A percentile compares a stretch with the other conserved stretches of the same genome.
Evolutionary conservation across 23 red algal genomes (phyloP).

Genomic region (Gracilaria gracilis): DNA sequence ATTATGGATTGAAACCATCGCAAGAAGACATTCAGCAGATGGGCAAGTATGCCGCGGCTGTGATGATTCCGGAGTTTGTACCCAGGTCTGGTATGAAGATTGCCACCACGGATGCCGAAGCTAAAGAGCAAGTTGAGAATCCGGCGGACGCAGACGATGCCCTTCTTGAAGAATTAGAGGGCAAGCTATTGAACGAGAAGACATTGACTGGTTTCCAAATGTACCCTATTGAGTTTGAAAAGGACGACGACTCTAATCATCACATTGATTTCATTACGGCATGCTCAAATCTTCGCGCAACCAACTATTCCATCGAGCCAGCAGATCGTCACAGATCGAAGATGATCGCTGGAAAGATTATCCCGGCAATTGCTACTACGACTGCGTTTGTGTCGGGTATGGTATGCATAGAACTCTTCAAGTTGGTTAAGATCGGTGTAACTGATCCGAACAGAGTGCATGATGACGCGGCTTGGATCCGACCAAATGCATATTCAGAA

Average conservation of each 20-base stretch:
- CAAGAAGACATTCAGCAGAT: slow-evolving; percentile 64
- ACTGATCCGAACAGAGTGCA: slow-evolving; percentile 57
- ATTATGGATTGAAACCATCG: slow-evolving; percentile 75
- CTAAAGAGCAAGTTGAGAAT: slow-evolving; percentile 72
- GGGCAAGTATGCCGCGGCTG: slow-evolving; percentile 54
- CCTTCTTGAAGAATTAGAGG: slow-evolving; percentile 78
- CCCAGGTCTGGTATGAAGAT: slow-evolving; percentile 89
- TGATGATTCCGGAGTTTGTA: slow-evolving; percentile 92
- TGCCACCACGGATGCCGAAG: slow-evolving; percentile 98
- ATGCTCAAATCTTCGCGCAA: slow-evolving; percentile 91
- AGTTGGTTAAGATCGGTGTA: slow-evolving; percentile 86
- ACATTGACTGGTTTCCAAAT: slow-evolving; percentile 74
- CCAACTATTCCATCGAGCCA: slow-evolving; percentile 93
- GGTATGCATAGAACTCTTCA: slow-evolving; percentile 94
- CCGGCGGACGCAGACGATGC: slow-evolving; percentile 82
- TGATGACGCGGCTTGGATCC: slow-evolving; percentile 76
- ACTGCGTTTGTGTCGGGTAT: slow-evolving; percentile 95
- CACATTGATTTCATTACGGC: slow-evolving; percentile 99
- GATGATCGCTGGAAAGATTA: slow-evolving; percentile 97
- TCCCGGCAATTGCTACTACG: slow-evolving; percentile 98
- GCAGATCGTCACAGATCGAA: slow-evolving; percentile 93
- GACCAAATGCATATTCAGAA: slow-evolving; percentile 56
- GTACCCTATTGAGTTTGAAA: slow-evolving; percentile 97
- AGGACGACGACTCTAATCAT: slow-evolving; percentile 94
- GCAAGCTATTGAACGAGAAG: slow-evolving; percentile 56